These are phyloP conservation scores for Astragalus membranaceus DNA, from an alignment of 306 rosid species.

Conservation along the genomic window DNA sequence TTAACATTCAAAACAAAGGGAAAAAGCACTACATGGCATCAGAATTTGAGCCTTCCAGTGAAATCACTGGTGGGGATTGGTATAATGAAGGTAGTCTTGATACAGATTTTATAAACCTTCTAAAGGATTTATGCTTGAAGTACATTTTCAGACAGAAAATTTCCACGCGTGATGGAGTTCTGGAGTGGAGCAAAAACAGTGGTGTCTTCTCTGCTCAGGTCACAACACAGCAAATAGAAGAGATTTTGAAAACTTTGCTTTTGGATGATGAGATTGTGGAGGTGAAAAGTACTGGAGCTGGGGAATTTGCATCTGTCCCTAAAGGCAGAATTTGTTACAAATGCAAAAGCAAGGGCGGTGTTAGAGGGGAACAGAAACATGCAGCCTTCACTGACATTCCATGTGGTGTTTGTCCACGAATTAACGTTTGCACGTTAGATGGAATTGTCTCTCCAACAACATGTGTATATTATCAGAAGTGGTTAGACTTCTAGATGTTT, in stretches of 20 bases:
- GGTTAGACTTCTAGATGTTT: conserved; percentile 59
- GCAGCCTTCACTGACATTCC: conserved; percentile 61
- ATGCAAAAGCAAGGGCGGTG: conserved; percentile 43
- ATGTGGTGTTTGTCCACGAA: conserved; percentile 75
- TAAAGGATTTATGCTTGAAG: conserved; percentile 34
- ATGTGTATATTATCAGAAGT: conserved; percentile 52
- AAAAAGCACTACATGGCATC: conserved; percentile 65
- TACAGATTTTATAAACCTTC: conserved; percentile 28
- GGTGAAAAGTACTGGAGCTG: conserved; percentile 58
- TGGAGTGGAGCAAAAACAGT: conserved; percentile 21
- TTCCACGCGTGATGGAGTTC: conserved; percentile 42
- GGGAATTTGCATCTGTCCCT: conserved; percentile 49
- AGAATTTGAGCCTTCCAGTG: conserved; percentile 69
- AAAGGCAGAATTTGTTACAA: conserved; percentile 56
- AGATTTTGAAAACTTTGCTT: conserved; percentile 52
- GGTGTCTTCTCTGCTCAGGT: conserved; percentile 28
- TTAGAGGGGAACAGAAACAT: conserved; percentile 31
- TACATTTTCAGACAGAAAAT: conserved; percentile 40
- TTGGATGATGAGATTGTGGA: conserved; percentile 52
- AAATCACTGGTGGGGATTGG: conserved; percentile 70
- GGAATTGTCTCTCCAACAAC: conserved; percentile 63
- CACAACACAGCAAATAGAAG: conserved; percentile 39
- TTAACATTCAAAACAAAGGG: conserved; percentile 53
- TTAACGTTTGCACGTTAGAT: conserved; percentile 49
- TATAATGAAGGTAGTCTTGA: conserved; percentile 54